phyloP scores from a whole-genome alignment of 2,329 filamentous ascomycete species.

The Colletotrichum salicis region DNA sequence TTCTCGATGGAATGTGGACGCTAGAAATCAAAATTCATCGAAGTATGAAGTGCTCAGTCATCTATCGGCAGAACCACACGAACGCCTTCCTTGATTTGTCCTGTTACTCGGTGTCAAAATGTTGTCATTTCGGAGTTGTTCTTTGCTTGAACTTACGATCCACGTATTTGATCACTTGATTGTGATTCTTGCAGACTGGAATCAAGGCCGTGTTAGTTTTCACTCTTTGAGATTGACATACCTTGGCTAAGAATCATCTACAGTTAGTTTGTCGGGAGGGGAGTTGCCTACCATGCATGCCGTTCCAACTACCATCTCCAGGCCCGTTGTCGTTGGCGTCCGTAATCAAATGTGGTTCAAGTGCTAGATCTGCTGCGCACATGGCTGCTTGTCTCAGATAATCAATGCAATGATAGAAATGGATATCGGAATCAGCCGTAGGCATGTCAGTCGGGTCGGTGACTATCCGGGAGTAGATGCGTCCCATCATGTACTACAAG shows the following conservation, averaged over 20 bases:
- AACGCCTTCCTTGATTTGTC: conserved; percentile 39
- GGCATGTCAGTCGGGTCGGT: conserved; percentile 36
- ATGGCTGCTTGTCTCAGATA: conserved; percentile 54
- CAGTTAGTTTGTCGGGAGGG: not conserved
- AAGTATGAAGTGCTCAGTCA: conserved; percentile 4
- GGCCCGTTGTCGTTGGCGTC: conserved; percentile 51
- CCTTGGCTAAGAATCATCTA: not conserved
- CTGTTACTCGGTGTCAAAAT: conserved; percentile 13
- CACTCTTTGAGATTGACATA: not conserved
- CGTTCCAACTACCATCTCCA: conserved; percentile 52
- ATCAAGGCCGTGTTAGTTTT: not conserved
- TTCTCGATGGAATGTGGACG: not conserved
- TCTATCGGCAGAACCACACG: conserved; percentile 41
- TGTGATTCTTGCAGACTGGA: conserved; percentile 51
- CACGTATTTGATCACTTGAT: conserved; percentile 49
- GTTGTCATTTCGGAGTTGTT: not conserved
- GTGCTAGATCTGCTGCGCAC: conserved; percentile 49
- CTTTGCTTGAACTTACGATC: conserved; percentile 40
- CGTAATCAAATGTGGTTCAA: conserved; percentile 50
- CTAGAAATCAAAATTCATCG: not conserved
- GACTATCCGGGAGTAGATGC: conserved; percentile 44
- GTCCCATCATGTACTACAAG: conserved; percentile 47
- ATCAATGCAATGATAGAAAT: conserved; percentile 55
- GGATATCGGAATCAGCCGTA: conserved; percentile 43
- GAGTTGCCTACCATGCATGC: conserved; percentile 48